Conservation (phyloP, 176 grass and related monocot species). For the Aechmea fasciata region DNA sequence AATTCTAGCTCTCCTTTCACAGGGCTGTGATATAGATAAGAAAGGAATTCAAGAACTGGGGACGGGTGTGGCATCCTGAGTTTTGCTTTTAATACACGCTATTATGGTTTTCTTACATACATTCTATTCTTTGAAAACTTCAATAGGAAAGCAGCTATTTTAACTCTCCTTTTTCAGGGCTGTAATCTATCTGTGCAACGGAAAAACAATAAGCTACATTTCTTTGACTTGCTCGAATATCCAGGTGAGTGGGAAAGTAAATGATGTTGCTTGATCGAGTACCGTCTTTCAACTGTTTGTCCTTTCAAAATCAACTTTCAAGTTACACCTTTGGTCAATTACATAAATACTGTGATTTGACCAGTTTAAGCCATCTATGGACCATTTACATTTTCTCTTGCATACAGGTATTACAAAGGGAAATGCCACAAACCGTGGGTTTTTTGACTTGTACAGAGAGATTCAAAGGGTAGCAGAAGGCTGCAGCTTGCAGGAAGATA, state of each 20-base stretch:
- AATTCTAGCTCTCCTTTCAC: background rate
- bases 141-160: background rate
- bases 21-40: slow-evolving; percentile 60
- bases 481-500: slow-evolving; percentile 24
- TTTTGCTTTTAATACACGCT: no score
- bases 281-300: no score
- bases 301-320: background rate
- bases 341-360: background rate
- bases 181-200: slow-evolving; percentile 70
- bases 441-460: slow-evolving; percentile 44
- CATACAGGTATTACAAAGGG: slow-evolving; percentile 32
- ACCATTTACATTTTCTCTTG: background rate
- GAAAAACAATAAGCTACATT: slow-evolving; percentile 59
- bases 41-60: no score
- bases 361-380: background rate
- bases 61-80: no score
- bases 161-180: slow-evolving; percentile 28
- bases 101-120: no score
- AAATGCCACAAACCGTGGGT: slow-evolving; percentile 27
- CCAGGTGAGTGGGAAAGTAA: slow-evolving; percentile 31
- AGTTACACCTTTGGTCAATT: background rate
- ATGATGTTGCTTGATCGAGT: background rate
- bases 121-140: no score
- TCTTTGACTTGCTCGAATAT: slow-evolving; percentile 65
- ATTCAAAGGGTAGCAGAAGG: slow-evolving; percentile 45